Conservation (phyloP, 2,329 filamentous ascomycete genomes). For the Colletotrichum sp. region DNA sequence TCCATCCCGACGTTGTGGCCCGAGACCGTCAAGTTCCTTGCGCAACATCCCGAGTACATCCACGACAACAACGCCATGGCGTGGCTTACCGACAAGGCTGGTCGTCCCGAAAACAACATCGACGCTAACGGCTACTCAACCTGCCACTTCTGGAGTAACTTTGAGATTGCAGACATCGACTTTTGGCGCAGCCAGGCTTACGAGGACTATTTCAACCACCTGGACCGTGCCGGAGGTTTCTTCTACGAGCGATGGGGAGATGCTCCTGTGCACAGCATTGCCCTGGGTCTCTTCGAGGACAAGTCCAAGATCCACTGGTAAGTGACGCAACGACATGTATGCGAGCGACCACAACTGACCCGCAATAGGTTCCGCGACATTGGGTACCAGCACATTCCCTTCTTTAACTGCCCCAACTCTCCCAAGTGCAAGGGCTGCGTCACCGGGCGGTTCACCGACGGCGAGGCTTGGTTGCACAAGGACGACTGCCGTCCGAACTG, state of each 20-base stretch:
- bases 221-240: constrained; percentile 94
- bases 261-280: constrained; percentile 95
- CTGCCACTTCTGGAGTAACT: constrained; percentile 99
- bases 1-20: constrained; percentile 92
- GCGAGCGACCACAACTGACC: constrained; percentile 5
- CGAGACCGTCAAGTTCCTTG: constrained; percentile 90
- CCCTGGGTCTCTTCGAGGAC: constrained; percentile 90
- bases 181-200: constrained; percentile 93
- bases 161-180: constrained; percentile 91
- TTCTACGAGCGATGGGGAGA: constrained; percentile 99
- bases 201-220: constrained; percentile 94
- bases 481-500: constrained; percentile 96
- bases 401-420: constrained; percentile 98
- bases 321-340: constrained; percentile 34
- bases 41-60: constrained; percentile 81
- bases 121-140: constrained; percentile 94
- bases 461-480: constrained; percentile 81
- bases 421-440: constrained; percentile 90
- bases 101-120: constrained; percentile 79
- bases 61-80: constrained; percentile 83
- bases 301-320: constrained; percentile 91
- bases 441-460: constrained; percentile 88
- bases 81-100: constrained; percentile 82
- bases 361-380: constrained; percentile 96
- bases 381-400: constrained; percentile 97